Evolutionary conservation across 768 basidiomycete species (phyloP).

Genomic region (Floccularia luteovirens): DNA sequence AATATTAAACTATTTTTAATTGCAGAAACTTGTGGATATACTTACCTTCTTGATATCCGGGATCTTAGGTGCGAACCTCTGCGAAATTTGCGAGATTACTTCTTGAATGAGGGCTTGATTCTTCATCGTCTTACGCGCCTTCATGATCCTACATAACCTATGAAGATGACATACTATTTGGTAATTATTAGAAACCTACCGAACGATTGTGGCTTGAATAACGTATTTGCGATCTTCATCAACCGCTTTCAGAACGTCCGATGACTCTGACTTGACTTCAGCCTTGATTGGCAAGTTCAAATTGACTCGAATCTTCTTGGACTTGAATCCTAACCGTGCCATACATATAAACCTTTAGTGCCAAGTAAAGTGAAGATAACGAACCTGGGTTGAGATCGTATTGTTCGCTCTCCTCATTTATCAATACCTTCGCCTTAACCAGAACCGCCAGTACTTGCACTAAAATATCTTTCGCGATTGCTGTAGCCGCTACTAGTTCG

Average conservation of each 20-base stretch:
- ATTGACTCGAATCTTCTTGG: constrained; percentile 90
- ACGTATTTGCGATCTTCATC: constrained; percentile 97
- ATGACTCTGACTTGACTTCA: constrained; percentile 86
- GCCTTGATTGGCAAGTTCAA: constrained; percentile 90
- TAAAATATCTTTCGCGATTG: constrained; percentile 74
- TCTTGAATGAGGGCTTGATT: constrained; percentile 87
- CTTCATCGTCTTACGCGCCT: constrained; percentile 92
- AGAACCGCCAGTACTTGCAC: constrained; percentile 64
- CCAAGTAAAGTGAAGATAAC: constrained; percentile 8
- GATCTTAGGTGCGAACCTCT: constrained; percentile 88
- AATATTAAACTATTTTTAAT: constrained; percentile 3
- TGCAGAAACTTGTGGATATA: background rate
- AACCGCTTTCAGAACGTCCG: constrained; percentile 87
- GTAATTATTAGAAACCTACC: constrained; percentile 28
- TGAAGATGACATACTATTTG: constrained; percentile 2
- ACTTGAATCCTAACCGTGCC: constrained; percentile 63
- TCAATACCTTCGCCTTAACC: constrained; percentile 82
- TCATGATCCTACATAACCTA: constrained; percentile 66
- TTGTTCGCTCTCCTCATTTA: constrained; percentile 83
- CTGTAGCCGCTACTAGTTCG: constrained; percentile 74
- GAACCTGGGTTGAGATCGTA: constrained; percentile 84
- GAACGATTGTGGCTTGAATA: constrained; percentile 91
- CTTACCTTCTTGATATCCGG: constrained; percentile 92
- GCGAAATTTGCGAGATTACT: constrained; percentile 82
- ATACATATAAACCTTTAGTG: background rate